A percentile compares a stretch with the other conserved stretches of the same genome.
These are phyloP conservation scores for Coemansia sp. DNA, from an alignment of 192 early-diverging fungal species.

Conservation along the genomic window DNA sequence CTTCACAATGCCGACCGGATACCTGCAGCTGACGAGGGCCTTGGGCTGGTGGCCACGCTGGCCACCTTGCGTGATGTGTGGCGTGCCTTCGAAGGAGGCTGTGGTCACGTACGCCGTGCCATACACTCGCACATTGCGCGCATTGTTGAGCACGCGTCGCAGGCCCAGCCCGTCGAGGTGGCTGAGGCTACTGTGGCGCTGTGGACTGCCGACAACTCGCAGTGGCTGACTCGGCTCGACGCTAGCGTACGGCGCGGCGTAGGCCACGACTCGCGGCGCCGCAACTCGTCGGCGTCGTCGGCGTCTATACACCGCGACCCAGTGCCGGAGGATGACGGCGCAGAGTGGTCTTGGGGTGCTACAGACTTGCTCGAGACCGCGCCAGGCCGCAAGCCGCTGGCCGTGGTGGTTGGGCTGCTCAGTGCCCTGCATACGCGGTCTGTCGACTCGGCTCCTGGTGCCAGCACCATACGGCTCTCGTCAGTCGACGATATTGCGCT, in stretches of 20 bases:
- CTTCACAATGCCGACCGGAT: constrained; percentile 27
- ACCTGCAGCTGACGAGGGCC: not conserved
- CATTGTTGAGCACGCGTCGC: constrained; percentile 27
- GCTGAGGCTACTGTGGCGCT: constrained; percentile 34
- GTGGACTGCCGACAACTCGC: constrained; percentile 42
- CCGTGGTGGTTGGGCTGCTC: constrained; percentile 25
- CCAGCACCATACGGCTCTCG: constrained; percentile 4
- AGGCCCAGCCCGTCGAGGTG: constrained; percentile 24
- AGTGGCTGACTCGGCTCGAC: constrained; percentile 32
- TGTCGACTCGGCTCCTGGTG: not conserved
- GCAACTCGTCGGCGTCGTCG: constrained; percentile 34
- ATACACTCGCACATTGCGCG: constrained; percentile 26
- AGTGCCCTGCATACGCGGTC: constrained; percentile 26
- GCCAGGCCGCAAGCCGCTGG: constrained; percentile 24
- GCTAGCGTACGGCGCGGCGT: not conserved
- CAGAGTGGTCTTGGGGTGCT: constrained; percentile 46
- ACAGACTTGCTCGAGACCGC: constrained; percentile 35
- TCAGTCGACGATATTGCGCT: constrained; percentile 25
- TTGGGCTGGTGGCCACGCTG: constrained; percentile 26
- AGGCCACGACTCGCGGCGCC: not conserved
- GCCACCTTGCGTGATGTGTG: constrained; percentile 34
- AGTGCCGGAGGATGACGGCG: constrained; percentile 9
- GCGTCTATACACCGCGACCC: not conserved
- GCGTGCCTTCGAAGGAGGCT: constrained; percentile 28
- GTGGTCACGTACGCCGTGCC: constrained; percentile 2